Evolutionary conservation across 139 green algal genomes (phyloP), one percentile per base, ranked within the genome.

Genomic region (Eudorina sp.): DNA sequence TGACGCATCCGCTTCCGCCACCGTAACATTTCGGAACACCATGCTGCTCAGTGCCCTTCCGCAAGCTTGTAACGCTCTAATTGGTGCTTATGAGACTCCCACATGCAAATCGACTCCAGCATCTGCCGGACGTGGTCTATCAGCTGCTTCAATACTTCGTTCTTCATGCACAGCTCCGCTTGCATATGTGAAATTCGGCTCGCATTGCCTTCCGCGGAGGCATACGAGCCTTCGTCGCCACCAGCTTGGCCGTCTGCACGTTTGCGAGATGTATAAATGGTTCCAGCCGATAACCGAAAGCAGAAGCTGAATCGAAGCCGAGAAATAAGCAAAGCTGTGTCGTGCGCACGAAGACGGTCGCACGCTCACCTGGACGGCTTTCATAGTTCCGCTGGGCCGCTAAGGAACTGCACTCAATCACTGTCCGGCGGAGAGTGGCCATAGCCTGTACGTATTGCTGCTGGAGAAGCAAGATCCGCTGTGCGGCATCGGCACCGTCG

Each of bases 91-190:
- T 80, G 48, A 25, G 64, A 38, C 82, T 92, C 90, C 90, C 90
- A 93, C 86, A 93, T 88, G 55, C 51, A 85, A 34, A 93, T 87
- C 1, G 86, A 83, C 46, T 93, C 90, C 53, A 91, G 62, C 66
- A 91, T 64, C 66, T 90, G 86, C 41, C 90, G 66, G 38, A 93
- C 64, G 66, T 84, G 75, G 64, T 93, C 90, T n/a, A 93, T 90
- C 9, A 89, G 81, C 40, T 78, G 55, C 66, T 93, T 93, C 8
- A 93, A 60, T 18, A 82, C 29, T 41, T 74, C 48, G 46, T 93
- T 93, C n/a, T 76, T 84, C 1, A 38, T 23, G 41, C 76, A 18
- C 29, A 93, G 45, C 46, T 82, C 72, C 4, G 45, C 27, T 21
- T 77, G 82, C 31, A 91, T 77, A 7, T 58, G 51, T 23, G 41